Evolutionary conservation across 1,284 basidiomycete species (phyloP), one percentile per base, ranked within the genome.

Genomic region (Melampsora larici-populina): DNA sequence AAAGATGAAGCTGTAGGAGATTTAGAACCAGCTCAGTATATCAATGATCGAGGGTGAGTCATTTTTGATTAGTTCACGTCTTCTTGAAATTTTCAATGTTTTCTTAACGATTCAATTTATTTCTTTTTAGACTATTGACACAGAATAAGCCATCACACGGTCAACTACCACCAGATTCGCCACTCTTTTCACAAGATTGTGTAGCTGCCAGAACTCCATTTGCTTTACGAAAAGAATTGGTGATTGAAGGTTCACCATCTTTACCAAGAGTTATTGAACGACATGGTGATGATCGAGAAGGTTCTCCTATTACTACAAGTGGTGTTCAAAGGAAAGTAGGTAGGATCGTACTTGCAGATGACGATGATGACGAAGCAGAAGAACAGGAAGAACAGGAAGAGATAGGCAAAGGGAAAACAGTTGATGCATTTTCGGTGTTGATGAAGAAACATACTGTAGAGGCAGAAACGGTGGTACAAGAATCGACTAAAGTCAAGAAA

Each of bases 21-120:
- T 51, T 64, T 67, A 26, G 55, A 69, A 51, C 74, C 65, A 6
- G 64, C 43, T 7, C 67, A 77, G 63, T 77, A 77, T 63, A 66
- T 77, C 43, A 77, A 77, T 49, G 55, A 77, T 77, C 66, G 75
- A 48, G 75, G 75, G 75, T 77, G 49, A 70, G 67, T 64, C n/a
- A n/a, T 24, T 3, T 48, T 43, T 55, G 15, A 46, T 43, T 11
- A 13, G 13, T 43, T 43, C 11, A 7, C 40, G 1, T 13, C 40
- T 58, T 58, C 21, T 58, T 58, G 55, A 24, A 24, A 15, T n/a
- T 63, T 17, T 48, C 43, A 40, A 26, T 46, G n/a, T 66, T 62
- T 11, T 62, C 18, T 31, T 68, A 33, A 62, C 60, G 24, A 15
- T 31, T 36, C 40, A 17, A 17, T 36, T 72, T 71, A 21, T n/a